Evolutionary conservation across 768 basidiomycete genomes (phyloP), one percentile per base, ranked within the genome.

Genomic region (Tylopilus rubrobrunneus): DNA sequence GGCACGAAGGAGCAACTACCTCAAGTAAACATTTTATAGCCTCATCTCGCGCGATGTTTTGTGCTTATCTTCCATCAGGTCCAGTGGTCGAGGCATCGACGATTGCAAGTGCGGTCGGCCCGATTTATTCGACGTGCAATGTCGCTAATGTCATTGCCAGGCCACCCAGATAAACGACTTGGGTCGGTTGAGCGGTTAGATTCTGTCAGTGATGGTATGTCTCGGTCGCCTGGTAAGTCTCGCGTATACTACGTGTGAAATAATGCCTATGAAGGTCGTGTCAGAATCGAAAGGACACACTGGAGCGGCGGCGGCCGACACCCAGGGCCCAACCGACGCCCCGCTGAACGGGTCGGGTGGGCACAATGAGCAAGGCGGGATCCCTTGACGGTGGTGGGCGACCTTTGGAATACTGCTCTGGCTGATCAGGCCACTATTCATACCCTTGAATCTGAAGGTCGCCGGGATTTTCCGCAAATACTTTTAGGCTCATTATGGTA

Each of bases 341-440:
- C 41, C 45, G 28, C 14, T 55, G 49, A 49, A 48, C 39, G 29
- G 55, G 46, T 40, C 53, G n/a, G 64, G 40, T 45, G 52, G 50
- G 17, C 55, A 56, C 9, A 44, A 57, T 37, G 62, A 55, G 50
- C 51, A 51, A 34, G 62, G 46, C 43, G 52, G 58, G 60, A 57
- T 44, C 55, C 73, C 75, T 63, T 77, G 76, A 77, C 76, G 75
- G 71, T 75, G 67, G 74, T 73, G 76, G 76, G 76, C 76, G 76
- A 72, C 76, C 70, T 72, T 77, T 64, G 70, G 76, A 69, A 64
- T 64, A 57, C 65, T 76, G 61, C 69, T 70, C 56, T 76, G 71
- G 74, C 66, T 76, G 53, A 70, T 72, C 57, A 67, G 68, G 62
- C 74, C 73, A 46, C 55, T 74, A 50, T 63, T 74, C 58, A 63